phyloP scores from a whole-genome alignment of 306 rosid genomes.

The Quercus rubra region DNA sequence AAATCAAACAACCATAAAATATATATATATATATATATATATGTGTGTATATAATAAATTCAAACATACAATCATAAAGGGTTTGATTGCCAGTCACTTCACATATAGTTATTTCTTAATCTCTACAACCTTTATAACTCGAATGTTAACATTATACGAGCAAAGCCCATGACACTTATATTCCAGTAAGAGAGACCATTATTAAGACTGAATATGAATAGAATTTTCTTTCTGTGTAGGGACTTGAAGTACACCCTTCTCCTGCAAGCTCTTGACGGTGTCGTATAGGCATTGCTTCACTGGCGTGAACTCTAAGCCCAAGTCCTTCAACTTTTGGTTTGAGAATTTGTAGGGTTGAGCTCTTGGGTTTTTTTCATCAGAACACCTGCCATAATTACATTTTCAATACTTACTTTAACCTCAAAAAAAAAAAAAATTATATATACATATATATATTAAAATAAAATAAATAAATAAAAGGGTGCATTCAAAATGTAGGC shows the following conservation, averaged over 20 bases:
- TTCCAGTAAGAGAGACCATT: background rate
- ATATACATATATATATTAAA: too few species aligned
- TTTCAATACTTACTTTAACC: background rate
- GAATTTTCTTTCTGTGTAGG: slow-evolving; percentile 40
- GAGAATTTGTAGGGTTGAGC: slow-evolving; percentile 65
- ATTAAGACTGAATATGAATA: slow-evolving; percentile 8
- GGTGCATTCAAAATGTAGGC: too few species aligned
- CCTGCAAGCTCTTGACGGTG: slow-evolving; percentile 78
- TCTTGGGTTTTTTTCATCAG: slow-evolving; percentile 76
- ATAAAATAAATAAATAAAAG: too few species aligned
- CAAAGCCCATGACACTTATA: background rate
- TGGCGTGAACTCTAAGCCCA: slow-evolving; percentile 76
- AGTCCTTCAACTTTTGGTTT: slow-evolving; percentile 60
- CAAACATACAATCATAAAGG: too few species aligned
- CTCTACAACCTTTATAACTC: background rate
- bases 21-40: background rate
- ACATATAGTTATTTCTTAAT: background rate
- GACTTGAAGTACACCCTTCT: slow-evolving; percentile 71
- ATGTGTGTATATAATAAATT: background rate
- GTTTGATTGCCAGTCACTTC: background rate
- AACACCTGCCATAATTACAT: slow-evolving; percentile 44
- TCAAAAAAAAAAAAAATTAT: background rate
- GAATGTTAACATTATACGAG: background rate
- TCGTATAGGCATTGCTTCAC: slow-evolving; percentile 76
- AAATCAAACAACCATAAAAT: too few species aligned